phyloP scores from a whole-genome alignment of 164 flowering plant genomes.

The Saururus chinensis region DNA sequence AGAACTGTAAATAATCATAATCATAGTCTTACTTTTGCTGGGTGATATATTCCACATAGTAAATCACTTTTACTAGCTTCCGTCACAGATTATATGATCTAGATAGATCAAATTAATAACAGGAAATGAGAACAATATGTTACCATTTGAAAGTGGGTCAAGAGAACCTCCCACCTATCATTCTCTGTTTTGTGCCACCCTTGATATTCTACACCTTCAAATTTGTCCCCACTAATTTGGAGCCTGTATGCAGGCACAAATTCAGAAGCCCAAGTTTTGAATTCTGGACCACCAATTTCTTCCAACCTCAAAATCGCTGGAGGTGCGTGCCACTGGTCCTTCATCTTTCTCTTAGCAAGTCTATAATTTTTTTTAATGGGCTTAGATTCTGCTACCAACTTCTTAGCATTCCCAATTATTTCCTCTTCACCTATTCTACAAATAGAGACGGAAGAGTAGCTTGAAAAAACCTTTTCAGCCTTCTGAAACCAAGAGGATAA shows the following conservation, averaged over 20 bases:
- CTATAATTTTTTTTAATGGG: constrained; percentile 19
- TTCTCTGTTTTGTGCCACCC: constrained; percentile 57
- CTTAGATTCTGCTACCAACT: constrained; percentile 33
- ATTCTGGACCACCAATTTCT: constrained; percentile 72
- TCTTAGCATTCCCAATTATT: constrained; percentile 49
- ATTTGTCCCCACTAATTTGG: constrained; percentile 39
- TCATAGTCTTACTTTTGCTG: too few relatives aligned
- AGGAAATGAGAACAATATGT: constrained; percentile 7
- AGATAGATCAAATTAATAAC: too few relatives aligned
- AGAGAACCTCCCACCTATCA: constrained; percentile 68
- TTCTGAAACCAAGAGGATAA: constrained; percentile 47
- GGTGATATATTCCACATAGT: too few relatives aligned
- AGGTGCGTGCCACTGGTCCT: constrained; percentile 38
- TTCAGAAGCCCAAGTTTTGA: constrained; percentile 58
- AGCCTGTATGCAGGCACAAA: constrained; percentile 63
- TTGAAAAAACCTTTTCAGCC: constrained; percentile 35
- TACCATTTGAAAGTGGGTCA: constrained; percentile 99
- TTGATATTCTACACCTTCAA: constrained; percentile 36
- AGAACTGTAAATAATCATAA: not conserved
- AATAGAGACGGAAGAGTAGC: constrained; percentile 49
- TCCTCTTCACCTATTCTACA: constrained; percentile 45
- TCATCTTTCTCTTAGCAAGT: constrained; percentile 14
- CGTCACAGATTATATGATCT: too few relatives aligned
- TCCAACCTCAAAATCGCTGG: constrained; percentile 41
- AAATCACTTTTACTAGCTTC: not conserved